phyloP scores from a whole-genome alignment of 2,329 filamentous ascomycete genomes.

The Penicillium psychrosexuale region DNA sequence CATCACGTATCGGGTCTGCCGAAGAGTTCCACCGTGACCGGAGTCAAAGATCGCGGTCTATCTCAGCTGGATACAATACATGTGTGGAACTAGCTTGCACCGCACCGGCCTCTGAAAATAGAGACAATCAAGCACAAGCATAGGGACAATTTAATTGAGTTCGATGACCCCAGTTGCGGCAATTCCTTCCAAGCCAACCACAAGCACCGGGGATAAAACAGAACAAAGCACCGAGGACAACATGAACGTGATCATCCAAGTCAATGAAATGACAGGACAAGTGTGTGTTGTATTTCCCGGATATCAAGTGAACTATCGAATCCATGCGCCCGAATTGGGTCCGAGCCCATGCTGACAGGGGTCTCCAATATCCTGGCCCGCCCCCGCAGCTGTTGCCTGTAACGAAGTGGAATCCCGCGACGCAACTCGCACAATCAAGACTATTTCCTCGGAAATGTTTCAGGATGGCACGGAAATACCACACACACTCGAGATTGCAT shows the following conservation, averaged over 20 bases:
- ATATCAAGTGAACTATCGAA: conserved; percentile 3
- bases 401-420: conserved; percentile 10
- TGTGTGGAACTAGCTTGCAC: background rate
- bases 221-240: background rate
- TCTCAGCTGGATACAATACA: conserved; percentile 3
- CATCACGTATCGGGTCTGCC: background rate
- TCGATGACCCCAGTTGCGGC: background rate
- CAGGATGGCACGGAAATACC: background rate
- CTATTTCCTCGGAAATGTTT: background rate
- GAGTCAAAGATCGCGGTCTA: background rate
- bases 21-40: background rate
- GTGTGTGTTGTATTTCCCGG: background rate
- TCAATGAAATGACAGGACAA: background rate
- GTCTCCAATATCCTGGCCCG: conserved; percentile 1
- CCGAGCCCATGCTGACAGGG: conserved; percentile 20
- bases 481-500: background rate
- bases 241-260: background rate
- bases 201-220: background rate
- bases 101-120: background rate
- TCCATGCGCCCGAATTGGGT: conserved; percentile 9
- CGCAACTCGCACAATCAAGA: background rate
- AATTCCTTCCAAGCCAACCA: background rate
- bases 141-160: conserved; percentile 16
- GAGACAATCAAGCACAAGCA: background rate
- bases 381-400: conserved; percentile 13